phyloP scores from a whole-genome alignment of 495 filamentous ascomycete species.

The Aspergillus funiculosus region DNA sequence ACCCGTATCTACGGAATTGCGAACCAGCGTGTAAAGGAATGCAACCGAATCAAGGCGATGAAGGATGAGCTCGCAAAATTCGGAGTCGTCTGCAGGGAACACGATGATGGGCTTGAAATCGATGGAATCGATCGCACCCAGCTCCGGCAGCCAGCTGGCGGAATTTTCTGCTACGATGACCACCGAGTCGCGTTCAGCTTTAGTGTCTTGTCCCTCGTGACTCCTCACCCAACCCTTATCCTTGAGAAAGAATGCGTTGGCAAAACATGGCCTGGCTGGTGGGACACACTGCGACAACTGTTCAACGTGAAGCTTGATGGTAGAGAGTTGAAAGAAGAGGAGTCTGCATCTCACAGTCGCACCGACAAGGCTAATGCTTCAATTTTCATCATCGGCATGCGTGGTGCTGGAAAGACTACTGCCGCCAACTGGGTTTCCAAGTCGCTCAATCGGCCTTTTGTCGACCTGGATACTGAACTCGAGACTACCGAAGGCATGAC shows the following conservation, averaged over 20 bases:
- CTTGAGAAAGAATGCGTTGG: slow-evolving; percentile 86
- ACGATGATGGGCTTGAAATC: slow-evolving; percentile 88
- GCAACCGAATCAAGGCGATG: slow-evolving; percentile 95
- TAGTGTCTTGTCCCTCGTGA: slow-evolving; percentile 74
- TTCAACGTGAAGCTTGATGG: slow-evolving; percentile 74
- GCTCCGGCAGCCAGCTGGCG: slow-evolving; percentile 56
- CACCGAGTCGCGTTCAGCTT: slow-evolving; percentile 99
- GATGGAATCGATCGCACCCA: slow-evolving; percentile 58
- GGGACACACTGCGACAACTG: slow-evolving; percentile 74
- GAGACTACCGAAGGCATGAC: slow-evolving; percentile 64
- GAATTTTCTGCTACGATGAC: slow-evolving; percentile 93
- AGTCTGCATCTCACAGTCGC: slow-evolving; percentile 19
- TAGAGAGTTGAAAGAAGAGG: slow-evolving; percentile 52
- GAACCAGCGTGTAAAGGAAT: slow-evolving; percentile 99
- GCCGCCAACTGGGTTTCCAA: slow-evolving; percentile 76
- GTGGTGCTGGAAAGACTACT: slow-evolving; percentile 95
- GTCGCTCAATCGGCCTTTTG: slow-evolving; percentile 65
- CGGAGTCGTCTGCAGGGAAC: slow-evolving; percentile 77
- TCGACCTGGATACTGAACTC: slow-evolving; percentile 84
- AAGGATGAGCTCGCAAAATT: slow-evolving; percentile 95
- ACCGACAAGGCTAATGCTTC: slow-evolving; percentile 48
- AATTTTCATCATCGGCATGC: slow-evolving; percentile 95
- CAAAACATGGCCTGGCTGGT: slow-evolving; percentile 99
- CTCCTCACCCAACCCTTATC: slow-evolving; percentile 71
- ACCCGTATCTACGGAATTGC: slow-evolving; percentile 91